Conservation (phyloP, 352 stramenopile genomes). For the Globisporangium cederbergense region DNA sequence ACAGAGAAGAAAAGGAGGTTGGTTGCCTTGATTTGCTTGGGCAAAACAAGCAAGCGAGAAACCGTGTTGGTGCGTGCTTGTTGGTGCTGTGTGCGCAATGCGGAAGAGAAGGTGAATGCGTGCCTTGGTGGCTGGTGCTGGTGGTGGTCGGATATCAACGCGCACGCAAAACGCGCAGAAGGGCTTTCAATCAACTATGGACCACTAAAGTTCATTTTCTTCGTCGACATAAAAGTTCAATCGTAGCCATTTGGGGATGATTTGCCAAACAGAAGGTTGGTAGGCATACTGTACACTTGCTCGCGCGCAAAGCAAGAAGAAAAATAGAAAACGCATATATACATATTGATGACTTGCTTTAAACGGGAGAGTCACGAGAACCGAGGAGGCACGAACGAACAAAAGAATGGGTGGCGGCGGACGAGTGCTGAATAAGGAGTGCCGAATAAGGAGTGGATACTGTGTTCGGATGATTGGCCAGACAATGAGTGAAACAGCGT, state of each 20-base stretch:
- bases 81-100: background rate
- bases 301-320: too few relatives aligned
- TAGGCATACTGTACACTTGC: too few relatives aligned
- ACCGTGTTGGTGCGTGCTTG: background rate
- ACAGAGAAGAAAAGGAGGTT: background rate
- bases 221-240: slow-evolving; percentile 16
- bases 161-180: background rate
- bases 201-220: slow-evolving; percentile 5
- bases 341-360: too few relatives aligned
- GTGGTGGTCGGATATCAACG: background rate
- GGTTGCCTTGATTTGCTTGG: background rate
- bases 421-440: too few relatives aligned
- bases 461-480: too few relatives aligned
- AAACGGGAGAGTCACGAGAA: too few relatives aligned
- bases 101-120: background rate
- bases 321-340: background rate
- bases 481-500: too few relatives aligned
- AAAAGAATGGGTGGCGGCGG: too few relatives aligned
- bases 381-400: too few relatives aligned
- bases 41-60: background rate
- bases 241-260: slow-evolving; percentile 11
- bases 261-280: background rate
- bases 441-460: too few relatives aligned
- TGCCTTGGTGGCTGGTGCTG: background rate
- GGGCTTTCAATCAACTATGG: background rate